Conservation (phyloP, 441 rosid genomes). For the Corymbia calophylla region DNA sequence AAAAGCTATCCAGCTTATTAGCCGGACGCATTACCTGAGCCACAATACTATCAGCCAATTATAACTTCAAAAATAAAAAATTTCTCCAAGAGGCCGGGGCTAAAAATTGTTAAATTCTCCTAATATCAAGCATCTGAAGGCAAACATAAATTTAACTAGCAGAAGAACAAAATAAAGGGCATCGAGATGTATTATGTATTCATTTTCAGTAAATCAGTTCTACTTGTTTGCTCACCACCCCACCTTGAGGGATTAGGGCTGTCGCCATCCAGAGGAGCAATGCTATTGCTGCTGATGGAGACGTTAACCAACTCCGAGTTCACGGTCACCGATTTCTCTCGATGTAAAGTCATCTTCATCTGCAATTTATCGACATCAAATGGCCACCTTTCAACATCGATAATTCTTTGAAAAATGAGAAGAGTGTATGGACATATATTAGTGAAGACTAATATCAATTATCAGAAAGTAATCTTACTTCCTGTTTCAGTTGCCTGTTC, state of each 20-base stretch:
- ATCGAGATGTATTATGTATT: background rate
- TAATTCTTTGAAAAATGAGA: background rate
- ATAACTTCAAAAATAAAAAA: background rate
- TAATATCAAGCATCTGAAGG: background rate
- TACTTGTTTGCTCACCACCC: background rate
- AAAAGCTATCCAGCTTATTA: background rate
- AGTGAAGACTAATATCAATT: background rate
- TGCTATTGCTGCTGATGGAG: background rate
- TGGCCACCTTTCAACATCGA: background rate
- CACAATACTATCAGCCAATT: background rate
- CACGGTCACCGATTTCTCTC: background rate
- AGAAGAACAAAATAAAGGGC: background rate
- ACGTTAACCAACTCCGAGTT: background rate
- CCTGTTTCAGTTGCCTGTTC: background rate
- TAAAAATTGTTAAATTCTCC: background rate
- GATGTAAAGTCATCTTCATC: background rate
- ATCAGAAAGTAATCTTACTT: background rate
- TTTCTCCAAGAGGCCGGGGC: background rate
- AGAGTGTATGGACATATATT: background rate
- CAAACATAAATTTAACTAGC: background rate
- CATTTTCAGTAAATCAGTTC: background rate
- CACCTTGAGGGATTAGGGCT: background rate
- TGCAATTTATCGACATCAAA: background rate
- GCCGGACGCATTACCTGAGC: background rate
- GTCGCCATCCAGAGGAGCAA: background rate